Percentiles rank a stretch among this genome's conserved stretches.
Conservation (phyloP, 108 stramenopile species). For the Fistulifera solaris region DNA sequence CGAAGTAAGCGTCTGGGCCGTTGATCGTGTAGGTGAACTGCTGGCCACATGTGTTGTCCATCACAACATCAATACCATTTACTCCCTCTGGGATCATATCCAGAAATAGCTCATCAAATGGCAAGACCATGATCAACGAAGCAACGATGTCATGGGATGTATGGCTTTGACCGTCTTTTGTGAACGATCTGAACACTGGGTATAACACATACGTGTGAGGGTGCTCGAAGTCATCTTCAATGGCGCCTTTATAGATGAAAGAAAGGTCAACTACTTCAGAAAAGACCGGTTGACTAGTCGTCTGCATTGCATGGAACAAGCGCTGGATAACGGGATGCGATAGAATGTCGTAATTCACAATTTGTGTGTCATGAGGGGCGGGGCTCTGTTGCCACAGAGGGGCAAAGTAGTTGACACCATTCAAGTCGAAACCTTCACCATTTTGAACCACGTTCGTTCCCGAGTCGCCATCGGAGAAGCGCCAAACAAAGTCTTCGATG, state of each 20-base stretch:
- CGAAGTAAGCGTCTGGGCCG: background rate
- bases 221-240: constrained; percentile 5
- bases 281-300: background rate
- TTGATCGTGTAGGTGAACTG: background rate
- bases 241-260: constrained; percentile 2
- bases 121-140: background rate
- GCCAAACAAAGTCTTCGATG: background rate
- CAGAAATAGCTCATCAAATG: background rate
- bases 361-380: background rate
- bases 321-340: constrained; percentile 1
- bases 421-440: background rate
- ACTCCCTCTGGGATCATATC: background rate
- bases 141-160: background rate
- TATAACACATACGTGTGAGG: constrained; percentile 6
- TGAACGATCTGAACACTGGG: constrained; percentile 2
- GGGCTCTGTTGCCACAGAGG: constrained; percentile 10
- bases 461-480: background rate
- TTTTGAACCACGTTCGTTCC: background rate
- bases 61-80: constrained; percentile 2
- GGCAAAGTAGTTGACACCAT: background rate
- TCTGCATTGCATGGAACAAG: background rate
- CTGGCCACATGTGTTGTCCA: background rate
- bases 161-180: background rate
- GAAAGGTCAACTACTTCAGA: background rate
- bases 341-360: constrained; percentile 11